A percentile compares a stretch with the other conserved stretches of the same genome.
Conservation (phyloP, 768 basidiomycete species). For the Calocybe gangraenosa region DNA sequence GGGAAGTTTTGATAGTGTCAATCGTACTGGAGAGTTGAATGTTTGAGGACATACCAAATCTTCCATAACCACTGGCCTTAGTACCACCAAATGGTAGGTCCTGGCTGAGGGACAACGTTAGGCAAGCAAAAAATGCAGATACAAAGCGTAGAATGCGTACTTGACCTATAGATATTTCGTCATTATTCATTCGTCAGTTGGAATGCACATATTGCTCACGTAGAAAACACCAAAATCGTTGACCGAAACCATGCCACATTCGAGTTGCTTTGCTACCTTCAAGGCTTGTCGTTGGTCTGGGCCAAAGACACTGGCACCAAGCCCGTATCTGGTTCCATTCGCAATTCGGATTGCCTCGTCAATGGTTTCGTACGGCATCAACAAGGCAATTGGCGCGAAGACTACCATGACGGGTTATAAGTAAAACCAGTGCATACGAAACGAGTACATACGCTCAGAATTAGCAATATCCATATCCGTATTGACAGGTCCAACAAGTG, state of each 20-base stretch:
- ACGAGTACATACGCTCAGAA: conserved; percentile 61
- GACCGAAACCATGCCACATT: conserved; percentile 96
- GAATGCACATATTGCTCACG: conserved; percentile 36
- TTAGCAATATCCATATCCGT: conserved; percentile 72
- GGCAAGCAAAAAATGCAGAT: conserved; percentile 4
- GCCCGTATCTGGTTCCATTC: conserved; percentile 83
- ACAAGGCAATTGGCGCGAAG: conserved; percentile 87
- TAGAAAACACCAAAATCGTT: conserved; percentile 94
- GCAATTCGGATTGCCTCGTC: conserved; percentile 87
- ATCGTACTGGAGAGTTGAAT: conserved; percentile 3
- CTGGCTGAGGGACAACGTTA: conserved; percentile 43
- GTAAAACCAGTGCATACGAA: neutral
- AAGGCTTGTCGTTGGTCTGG: conserved; percentile 75
- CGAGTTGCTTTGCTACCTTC: conserved; percentile 73
- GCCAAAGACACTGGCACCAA: conserved; percentile 95
- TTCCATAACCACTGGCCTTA: conserved; percentile 89
- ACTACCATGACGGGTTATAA: conserved; percentile 47
- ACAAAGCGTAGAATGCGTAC: conserved; percentile 34
- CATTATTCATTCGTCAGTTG: neutral
- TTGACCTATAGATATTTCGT: conserved; percentile 48
- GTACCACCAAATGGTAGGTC: conserved; percentile 93
- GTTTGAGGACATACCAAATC: conserved; percentile 62
- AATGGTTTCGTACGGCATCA: conserved; percentile 80
- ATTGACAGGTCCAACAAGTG: conserved; percentile 78
- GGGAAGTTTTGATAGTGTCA: conserved; percentile 10